These are phyloP conservation scores for Calonectria henricotiae DNA, from an alignment of 2,329 filamentous ascomycete species.

Conservation along the genomic window DNA sequence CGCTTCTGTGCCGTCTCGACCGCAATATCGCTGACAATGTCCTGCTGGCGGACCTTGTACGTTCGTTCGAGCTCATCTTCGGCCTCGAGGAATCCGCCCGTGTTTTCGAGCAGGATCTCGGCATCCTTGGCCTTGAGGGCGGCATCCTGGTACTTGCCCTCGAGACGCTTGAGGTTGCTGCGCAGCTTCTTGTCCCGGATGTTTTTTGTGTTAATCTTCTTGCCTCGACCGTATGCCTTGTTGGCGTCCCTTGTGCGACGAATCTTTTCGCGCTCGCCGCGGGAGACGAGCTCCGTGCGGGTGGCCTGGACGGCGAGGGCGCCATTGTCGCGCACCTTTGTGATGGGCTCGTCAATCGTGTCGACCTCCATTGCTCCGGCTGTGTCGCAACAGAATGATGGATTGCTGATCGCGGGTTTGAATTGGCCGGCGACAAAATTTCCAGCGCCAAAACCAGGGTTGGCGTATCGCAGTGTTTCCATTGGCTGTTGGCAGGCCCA, in stretches of 20 bases:
- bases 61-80: constrained; percentile 92
- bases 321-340: constrained; percentile 67
- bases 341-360: constrained; percentile 56
- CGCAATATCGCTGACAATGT: constrained; percentile 82
- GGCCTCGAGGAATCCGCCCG: constrained; percentile 87
- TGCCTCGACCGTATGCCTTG: constrained; percentile 87
- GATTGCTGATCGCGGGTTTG: constrained; percentile 41
- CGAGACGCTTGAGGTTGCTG: constrained; percentile 83
- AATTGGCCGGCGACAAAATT: constrained; percentile 55
- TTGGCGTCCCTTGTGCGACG: constrained; percentile 76
- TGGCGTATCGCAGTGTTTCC: constrained; percentile 49
- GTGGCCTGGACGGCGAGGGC: constrained; percentile 67
- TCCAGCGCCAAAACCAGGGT: constrained; percentile 51
- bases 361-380: constrained; percentile 59
- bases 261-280: constrained; percentile 67
- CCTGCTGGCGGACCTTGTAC: constrained; percentile 92
- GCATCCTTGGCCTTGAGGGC: constrained; percentile 91
- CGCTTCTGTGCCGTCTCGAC: constrained; percentile 92
- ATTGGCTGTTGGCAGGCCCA: constrained; percentile 48
- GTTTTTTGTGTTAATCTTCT: constrained; percentile 78
- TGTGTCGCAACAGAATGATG: constrained; percentile 39
- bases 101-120: constrained; percentile 93
- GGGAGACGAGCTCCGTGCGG: constrained; percentile 69
- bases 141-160: constrained; percentile 87
- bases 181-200: constrained; percentile 94